Evolutionary conservation across 768 basidiomycete genomes (phyloP).

Genomic region (Collybia sp.): DNA sequence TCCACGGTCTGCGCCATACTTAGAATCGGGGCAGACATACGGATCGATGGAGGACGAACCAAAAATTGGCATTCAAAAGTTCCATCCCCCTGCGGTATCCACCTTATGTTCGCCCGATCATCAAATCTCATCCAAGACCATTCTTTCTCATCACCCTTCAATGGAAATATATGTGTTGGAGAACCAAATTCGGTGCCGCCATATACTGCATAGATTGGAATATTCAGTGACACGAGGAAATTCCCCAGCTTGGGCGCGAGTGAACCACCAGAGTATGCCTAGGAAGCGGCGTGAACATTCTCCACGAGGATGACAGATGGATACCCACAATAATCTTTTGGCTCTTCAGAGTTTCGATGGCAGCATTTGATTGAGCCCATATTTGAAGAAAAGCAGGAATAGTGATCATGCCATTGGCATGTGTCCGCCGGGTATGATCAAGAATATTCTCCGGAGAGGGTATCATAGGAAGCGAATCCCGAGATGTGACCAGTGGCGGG

Average conservation of each 20-base stretch:
- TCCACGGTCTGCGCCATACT: conserved; percentile 19
- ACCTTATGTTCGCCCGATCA: conserved; percentile 14
- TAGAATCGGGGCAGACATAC: background rate
- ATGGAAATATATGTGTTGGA: conserved; percentile 2
- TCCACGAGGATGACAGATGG: background rate
- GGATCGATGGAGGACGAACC: conserved; percentile 14
- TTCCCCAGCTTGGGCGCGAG: conserved; percentile 8
- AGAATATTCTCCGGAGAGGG: conserved; percentile 32
- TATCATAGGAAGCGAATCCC: conserved; percentile 20
- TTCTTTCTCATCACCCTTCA: conserved; percentile 10
- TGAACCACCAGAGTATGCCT: conserved; percentile 11
- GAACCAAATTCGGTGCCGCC: conserved; percentile 13
- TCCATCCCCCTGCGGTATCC: conserved; percentile 24
- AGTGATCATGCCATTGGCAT: conserved; percentile 16
- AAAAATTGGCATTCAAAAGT: conserved; percentile 33
- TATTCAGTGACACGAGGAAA: conserved; percentile 6
- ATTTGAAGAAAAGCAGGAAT: conserved; percentile 25
- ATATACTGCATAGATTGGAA: conserved; percentile 6
- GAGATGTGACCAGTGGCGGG: conserved; percentile 17
- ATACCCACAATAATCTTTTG: conserved; percentile 23
- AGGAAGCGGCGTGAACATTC: background rate
- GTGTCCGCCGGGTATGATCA: conserved; percentile 13
- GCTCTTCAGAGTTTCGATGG: conserved; percentile 17
- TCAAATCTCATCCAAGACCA: conserved; percentile 28
- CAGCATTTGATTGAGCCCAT: conserved; percentile 19